Percentiles rank a stretch among this genome's conserved stretches.
Conservation (phyloP, 139 green algal species). For the Auxenochlorella pyrenoidosa region DNA sequence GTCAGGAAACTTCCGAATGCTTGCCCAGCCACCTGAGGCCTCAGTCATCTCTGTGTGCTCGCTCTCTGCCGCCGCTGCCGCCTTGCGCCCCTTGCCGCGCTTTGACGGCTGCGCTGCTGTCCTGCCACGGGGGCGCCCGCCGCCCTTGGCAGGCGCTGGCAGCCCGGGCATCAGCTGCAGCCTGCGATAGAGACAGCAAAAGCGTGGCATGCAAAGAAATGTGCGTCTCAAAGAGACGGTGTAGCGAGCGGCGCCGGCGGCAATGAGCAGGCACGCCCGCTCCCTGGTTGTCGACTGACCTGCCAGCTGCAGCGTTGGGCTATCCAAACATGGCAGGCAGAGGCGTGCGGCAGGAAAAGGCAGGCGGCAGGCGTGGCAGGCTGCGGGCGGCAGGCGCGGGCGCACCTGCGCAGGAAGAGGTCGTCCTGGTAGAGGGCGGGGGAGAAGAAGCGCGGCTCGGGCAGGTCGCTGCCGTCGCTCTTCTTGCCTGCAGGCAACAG, state of each 20-base stretch:
- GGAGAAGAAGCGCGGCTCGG: neutral
- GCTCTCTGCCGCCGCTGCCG: neutral
- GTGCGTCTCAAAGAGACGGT: neutral
- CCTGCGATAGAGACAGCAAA: neutral
- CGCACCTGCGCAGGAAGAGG: constrained; percentile 33
- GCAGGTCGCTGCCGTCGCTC: constrained; percentile 32
- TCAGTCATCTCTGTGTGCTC: neutral
- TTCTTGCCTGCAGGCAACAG: constrained; percentile 17
- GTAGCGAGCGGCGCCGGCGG: too few relatives aligned
- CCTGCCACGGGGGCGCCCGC: neutral
- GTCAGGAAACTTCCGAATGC: too few relatives aligned
- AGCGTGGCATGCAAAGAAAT: neutral
- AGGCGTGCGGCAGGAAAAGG: too few relatives aligned
- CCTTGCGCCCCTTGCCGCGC: neutral
- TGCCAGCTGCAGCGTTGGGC: too few relatives aligned
- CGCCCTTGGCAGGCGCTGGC: constrained; percentile 10
- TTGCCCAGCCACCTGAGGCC: neutral
- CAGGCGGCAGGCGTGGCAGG: too few relatives aligned
- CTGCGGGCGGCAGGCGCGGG: too few relatives aligned
- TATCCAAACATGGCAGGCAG: too few relatives aligned
- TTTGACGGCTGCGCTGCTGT: neutral
- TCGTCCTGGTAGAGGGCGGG: constrained; percentile 16
- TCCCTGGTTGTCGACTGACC: too few relatives aligned
- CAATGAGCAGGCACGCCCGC: too few relatives aligned
- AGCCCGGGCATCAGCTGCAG: constrained; percentile 9